Conservation (phyloP, 768 basidiomycete genomes). For the Russula abietina region DNA sequence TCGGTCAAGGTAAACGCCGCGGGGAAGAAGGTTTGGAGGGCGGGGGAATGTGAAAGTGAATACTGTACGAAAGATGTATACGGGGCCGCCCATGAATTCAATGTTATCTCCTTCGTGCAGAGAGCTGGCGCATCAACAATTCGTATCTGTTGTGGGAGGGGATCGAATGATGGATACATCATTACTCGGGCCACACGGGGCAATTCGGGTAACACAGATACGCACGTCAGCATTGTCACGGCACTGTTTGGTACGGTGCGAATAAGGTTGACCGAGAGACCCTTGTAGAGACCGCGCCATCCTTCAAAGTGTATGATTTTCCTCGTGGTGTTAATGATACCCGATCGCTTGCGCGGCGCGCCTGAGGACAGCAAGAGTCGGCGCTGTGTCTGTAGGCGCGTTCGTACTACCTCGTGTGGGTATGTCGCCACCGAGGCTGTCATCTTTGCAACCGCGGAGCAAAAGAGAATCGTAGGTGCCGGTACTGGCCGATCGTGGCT, state of each 20-base stretch:
- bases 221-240: slow-evolving; percentile 90
- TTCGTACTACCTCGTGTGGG: slow-evolving; percentile 98
- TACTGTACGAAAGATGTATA: not conserved
- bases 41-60: no score
- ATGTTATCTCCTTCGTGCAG: slow-evolving; percentile 11
- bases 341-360: slow-evolving; percentile 56
- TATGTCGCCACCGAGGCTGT: slow-evolving; percentile 93
- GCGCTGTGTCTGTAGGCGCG: slow-evolving; percentile 85
- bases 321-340: slow-evolving; percentile 66
- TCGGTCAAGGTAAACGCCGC: slow-evolving; percentile 6
- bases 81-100: not conserved
- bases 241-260: slow-evolving; percentile 95
- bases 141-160: slow-evolving; percentile 33
- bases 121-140: slow-evolving; percentile 36
- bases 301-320: slow-evolving; percentile 78
- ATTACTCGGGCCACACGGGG: not conserved
- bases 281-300: slow-evolving; percentile 86
- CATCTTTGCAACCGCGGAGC: slow-evolving; percentile 94
- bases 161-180: not conserved
- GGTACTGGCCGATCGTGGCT: slow-evolving; percentile 38
- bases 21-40: not conserved
- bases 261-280: slow-evolving; percentile 87
- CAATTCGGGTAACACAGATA: slow-evolving; percentile 9
- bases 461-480: slow-evolving; percentile 66
- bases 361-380: slow-evolving; percentile 42